Conservation (phyloP, 2,329 filamentous ascomycete genomes). For the Alternaria conjuncta region DNA sequence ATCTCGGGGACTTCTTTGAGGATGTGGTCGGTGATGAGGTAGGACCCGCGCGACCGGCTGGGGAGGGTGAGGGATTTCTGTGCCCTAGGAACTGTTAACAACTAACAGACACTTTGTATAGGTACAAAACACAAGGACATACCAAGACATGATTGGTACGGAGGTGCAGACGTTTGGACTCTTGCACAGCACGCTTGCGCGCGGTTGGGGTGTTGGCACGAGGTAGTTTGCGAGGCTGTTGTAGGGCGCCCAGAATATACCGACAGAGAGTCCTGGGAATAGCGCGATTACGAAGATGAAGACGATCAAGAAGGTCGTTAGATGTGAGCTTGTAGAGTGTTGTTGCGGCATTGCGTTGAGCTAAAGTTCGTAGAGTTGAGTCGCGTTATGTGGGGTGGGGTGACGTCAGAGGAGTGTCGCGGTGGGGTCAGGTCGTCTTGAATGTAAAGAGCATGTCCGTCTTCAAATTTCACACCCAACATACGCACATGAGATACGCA, state of each 20-base stretch:
- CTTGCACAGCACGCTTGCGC: constrained; percentile 29
- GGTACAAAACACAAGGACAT: background rate
- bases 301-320: constrained; percentile 55
- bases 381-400: constrained; percentile 6
- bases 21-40: constrained; percentile 85
- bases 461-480: background rate
- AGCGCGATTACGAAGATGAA: constrained; percentile 58
- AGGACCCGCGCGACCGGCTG: constrained; percentile 77
- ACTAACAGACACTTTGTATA: background rate
- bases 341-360: constrained; percentile 25
- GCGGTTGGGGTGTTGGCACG: constrained; percentile 26
- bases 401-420: constrained; percentile 7
- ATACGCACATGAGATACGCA: background rate
- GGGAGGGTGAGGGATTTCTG: constrained; percentile 87
- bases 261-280: constrained; percentile 56
- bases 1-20: constrained; percentile 77
- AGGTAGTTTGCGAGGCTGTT: constrained; percentile 34
- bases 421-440: background rate
- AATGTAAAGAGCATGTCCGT: background rate
- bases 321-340: constrained; percentile 39
- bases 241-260: constrained; percentile 48
- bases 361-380: constrained; percentile 13
- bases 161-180: constrained; percentile 37
- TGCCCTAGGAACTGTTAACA: constrained; percentile 47
- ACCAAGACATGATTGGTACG: constrained; percentile 41